Conservation (phyloP, 2,329 filamentous ascomycete species). For the Talaromyces rugulosus region DNA sequence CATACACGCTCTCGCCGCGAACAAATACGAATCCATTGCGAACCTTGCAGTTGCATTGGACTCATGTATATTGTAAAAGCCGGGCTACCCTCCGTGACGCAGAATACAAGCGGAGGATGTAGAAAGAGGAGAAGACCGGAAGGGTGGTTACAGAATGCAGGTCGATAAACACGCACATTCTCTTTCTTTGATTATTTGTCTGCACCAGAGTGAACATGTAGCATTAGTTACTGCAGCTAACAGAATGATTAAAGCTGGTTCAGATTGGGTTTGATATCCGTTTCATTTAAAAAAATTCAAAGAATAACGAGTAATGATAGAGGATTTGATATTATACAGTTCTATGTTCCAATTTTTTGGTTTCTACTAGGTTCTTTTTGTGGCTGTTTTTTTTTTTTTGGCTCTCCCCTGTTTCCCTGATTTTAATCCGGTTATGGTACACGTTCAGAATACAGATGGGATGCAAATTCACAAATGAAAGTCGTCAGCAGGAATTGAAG, state of each 20-base stretch:
- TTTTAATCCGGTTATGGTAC: not conserved
- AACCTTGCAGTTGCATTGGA: not conserved
- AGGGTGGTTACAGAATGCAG: not conserved
- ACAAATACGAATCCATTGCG: not conserved
- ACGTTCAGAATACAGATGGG: constrained; percentile 1
- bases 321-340: constrained; percentile 20
- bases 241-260: not conserved
- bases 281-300: not conserved
- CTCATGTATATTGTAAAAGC: not conserved
- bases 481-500: not conserved
- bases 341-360: not conserved
- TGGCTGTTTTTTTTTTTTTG: not conserved
- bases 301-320: constrained; percentile 16
- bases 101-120: not conserved
- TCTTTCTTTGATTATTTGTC: not conserved
- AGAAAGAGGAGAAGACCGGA: not conserved
- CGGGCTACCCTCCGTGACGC: not conserved
- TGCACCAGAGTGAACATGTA: not conserved
- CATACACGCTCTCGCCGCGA: not conserved
- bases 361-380: not conserved
- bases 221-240: not conserved
- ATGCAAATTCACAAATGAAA: not conserved
- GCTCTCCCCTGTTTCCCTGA: not conserved
- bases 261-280: not conserved
- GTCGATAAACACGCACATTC: not conserved